Evolutionary conservation across 225 moss, liverwort and hornwort genomes (phyloP).

Genomic region (Asterella californica): DNA sequence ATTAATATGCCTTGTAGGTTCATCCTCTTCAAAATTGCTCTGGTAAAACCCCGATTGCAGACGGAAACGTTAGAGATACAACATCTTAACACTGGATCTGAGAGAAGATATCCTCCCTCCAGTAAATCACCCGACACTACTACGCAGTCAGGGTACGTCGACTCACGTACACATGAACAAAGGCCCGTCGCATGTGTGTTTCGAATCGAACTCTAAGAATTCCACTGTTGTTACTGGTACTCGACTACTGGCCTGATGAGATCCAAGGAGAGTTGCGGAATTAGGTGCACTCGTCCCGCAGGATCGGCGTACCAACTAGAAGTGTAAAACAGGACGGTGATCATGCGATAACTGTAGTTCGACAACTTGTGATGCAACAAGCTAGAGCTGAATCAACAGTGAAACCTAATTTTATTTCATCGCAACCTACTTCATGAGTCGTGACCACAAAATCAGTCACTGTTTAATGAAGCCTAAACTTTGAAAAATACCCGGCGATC

Average conservation of each 20-base stretch:
- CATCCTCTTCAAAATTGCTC: background rate
- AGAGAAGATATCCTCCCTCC: constrained; percentile 57
- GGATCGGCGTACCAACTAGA: background rate
- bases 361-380: background rate
- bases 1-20: too few relatives aligned
- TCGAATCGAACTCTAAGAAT: constrained; percentile 60
- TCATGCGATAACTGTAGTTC: background rate
- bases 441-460: background rate
- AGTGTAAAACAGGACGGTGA: background rate
- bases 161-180: constrained; percentile 61
- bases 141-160: constrained; percentile 59
- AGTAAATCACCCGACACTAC: constrained; percentile 67
- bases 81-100: constrained; percentile 48
- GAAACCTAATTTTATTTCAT: too few relatives aligned
- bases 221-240: background rate
- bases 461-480: background rate
- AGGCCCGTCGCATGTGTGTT: constrained; percentile 81
- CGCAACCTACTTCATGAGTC: background rate
- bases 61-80: background rate
- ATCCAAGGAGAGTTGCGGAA: background rate
- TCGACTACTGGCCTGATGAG: background rate
- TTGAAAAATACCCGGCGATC: constrained; percentile 86
- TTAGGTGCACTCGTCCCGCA: background rate
- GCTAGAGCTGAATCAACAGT: background rate
- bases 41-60: too few relatives aligned